phyloP scores from a whole-genome alignment of 2,329 filamentous ascomycete genomes.

The Chaetomium strumarium region DNA sequence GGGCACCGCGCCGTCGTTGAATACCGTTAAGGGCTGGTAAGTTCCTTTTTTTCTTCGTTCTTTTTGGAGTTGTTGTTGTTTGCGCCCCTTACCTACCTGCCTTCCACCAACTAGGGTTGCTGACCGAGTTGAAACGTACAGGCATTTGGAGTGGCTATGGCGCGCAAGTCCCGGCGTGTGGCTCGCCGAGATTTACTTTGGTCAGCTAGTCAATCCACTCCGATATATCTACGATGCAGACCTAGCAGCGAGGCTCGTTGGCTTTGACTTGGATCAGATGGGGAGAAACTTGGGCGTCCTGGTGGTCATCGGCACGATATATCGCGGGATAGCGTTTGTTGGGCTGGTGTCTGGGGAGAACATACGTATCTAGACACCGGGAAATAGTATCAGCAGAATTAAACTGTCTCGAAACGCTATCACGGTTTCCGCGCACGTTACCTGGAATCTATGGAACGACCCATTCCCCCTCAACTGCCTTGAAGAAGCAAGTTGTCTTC shows the following conservation, averaged over 20 bases:
- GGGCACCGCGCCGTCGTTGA: conserved; percentile 46
- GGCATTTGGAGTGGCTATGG: conserved; percentile 49
- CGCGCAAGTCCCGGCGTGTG: conserved; percentile 47
- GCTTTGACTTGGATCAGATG: background rate
- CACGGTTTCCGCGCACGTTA: too few relatives aligned
- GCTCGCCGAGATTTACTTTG: conserved; percentile 52
- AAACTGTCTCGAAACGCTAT: too few relatives aligned
- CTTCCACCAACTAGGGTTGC: too few relatives aligned
- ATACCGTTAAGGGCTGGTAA: too few relatives aligned
- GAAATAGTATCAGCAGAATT: too few relatives aligned
- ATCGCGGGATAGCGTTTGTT: background rate
- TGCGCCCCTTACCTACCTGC: too few relatives aligned
- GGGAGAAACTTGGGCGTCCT: background rate
- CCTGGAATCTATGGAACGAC: too few relatives aligned
- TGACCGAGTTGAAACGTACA: too few relatives aligned
- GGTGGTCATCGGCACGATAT: conserved; percentile 22
- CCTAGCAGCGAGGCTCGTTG: background rate
- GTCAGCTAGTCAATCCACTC: conserved; percentile 29
- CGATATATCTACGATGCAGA: background rate
- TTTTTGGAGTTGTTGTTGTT: too few relatives aligned
- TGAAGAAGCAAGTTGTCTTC: conserved; percentile 8
- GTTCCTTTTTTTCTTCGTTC: too few relatives aligned
- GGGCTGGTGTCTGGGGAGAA: too few relatives aligned
- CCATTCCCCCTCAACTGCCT: background rate
- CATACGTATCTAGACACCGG: too few relatives aligned